phyloP scores from a whole-genome alignment of 2,329 filamentous ascomycete species.

The Drechmeria coniospora region DNA sequence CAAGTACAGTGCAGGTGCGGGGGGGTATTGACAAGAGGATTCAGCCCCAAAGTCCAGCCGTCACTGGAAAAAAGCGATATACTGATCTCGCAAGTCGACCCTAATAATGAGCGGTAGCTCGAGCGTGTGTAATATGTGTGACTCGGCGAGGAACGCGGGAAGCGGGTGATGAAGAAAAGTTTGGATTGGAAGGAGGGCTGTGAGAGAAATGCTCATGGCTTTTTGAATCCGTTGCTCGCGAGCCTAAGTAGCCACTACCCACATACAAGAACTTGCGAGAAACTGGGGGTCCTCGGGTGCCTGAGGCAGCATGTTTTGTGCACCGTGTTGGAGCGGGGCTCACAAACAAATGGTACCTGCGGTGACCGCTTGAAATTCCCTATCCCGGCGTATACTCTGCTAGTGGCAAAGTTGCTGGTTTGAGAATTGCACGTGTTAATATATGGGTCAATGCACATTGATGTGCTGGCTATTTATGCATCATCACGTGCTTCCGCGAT shows the following conservation, averaged over 20 bases:
- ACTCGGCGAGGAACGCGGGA: neutral
- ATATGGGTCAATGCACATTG: too few relatives aligned
- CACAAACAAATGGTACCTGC: neutral
- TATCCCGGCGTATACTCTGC: too few relatives aligned
- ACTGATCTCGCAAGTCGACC: slow-evolving; percentile 1
- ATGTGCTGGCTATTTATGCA: too few relatives aligned
- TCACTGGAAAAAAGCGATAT: neutral
- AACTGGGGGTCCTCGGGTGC: slow-evolving; percentile 3
- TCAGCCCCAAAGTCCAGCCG: slow-evolving; percentile 1
- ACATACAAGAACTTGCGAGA: too few relatives aligned
- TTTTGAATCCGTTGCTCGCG: slow-evolving; percentile 7
- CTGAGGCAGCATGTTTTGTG: slow-evolving; percentile 5
- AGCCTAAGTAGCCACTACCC: slow-evolving; percentile 7
- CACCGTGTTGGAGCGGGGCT: neutral
- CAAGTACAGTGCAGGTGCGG: neutral
- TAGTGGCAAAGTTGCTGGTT: too few relatives aligned
- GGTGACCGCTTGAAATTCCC: too few relatives aligned
- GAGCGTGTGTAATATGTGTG: too few relatives aligned
- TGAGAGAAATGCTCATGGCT: slow-evolving; percentile 5
- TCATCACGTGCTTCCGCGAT: too few relatives aligned
- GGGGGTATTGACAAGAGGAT: slow-evolving; percentile 4
- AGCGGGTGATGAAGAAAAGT: slow-evolving; percentile 1
- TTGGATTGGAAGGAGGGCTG: slow-evolving; percentile 3
- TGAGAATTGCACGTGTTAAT: too few relatives aligned
- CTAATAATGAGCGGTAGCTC: slow-evolving; percentile 1